Base-by-base conservation (phyloP, 2,329 filamentous ascomycete species). In the Myrmaecium sp. region DNA sequence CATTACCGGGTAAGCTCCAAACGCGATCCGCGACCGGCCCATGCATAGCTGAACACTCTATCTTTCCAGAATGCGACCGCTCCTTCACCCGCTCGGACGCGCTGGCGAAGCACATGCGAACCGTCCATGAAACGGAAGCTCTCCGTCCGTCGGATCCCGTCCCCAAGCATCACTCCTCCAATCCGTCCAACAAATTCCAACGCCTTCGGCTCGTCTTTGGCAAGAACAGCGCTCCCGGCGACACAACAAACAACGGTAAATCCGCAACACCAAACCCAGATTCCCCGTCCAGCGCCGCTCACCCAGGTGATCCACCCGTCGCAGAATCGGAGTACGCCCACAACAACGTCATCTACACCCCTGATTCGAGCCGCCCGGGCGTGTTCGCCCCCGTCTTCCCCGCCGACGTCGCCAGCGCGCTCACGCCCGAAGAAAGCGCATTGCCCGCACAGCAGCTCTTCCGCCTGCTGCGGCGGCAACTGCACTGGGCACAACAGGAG, bases 31-130 rank as follows among this genome's bases (percentile, higher is more conserved):
- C 19, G 5, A 8, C 29, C 7, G 18, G 18, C 7, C 7, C 18
- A 20, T 7, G 10, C 8, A 30, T 3, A 19, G 5, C 8, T 9
- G 7, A 30, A 8, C 14, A 5, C 14, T 32, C 30, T 6, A 20
- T 7, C 28, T 26, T 26, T 29, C 17, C 41, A 92, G 89, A 98
- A 66, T 98, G 89, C 56, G 89, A 98, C 49, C 77, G 86, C 33
- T 84, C 84, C 17, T 98, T 98, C 43, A 98, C 89, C 3, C 69
- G 89, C 37, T 94, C 86, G 14, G 89, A 98, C 44, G 89, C 89
- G 8, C 65, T 98, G 0, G 83, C 86, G 2, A 98, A 98, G 53
- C 89, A 98, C 50, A 95, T 95, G 82, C 78, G 89, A 40, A 95
- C 89, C 10, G 84, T 98, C 19, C 89, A 98, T 58, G 89, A 98